Evolutionary conservation across 2,329 filamentous ascomycete genomes (phyloP), one percentile per base, ranked within the genome.

Genomic region (Ophiostoma novo-ulmi): DNA sequence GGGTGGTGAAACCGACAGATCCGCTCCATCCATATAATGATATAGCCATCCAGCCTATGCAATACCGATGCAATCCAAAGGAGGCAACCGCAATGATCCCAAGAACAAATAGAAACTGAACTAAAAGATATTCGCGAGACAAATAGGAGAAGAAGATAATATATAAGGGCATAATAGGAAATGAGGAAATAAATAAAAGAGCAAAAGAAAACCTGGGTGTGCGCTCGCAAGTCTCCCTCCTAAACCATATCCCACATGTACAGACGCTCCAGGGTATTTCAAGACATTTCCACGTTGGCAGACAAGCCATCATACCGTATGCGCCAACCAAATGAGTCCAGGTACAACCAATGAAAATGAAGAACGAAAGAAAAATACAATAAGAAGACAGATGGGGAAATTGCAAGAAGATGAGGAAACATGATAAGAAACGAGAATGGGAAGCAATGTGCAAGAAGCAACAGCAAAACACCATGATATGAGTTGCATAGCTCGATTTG

Each of bases 271-370:
- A 48, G 61, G 69, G 39, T 66, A 61, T 39, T 48, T 64, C 68
- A 22, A 36, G 66, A 48, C 66, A 68, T 68, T 48, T 39, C 63
- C 63, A 65, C 63, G 63, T 65, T 65, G 63, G 63, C 63, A 65
- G 35, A 65, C 63, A 39, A 65, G 63, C 63, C 63, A 65, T 65
- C 35, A 65, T 65, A 65, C 63, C 63, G 63, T 65, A 22, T 65
- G 63, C 63, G 63, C 63, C 63, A 65, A 39, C 63, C 63, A 65
- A 39, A 65, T 65, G 63, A 65, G 63, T 65, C 63, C 63, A 65
- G 36, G 63, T 41, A 39, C 1, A 39, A 39, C 11, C 14, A 14
- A 35, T 26, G 35, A 35, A 61, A 39, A 64, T 6, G 13, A 20
- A 38, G 14, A 38, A 36, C 14, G 13, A 64, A 38, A n/a, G 35